Evolutionary conservation across 495 filamentous ascomycete genomes (phyloP).

Genomic region (Penicillium paxilli): DNA sequence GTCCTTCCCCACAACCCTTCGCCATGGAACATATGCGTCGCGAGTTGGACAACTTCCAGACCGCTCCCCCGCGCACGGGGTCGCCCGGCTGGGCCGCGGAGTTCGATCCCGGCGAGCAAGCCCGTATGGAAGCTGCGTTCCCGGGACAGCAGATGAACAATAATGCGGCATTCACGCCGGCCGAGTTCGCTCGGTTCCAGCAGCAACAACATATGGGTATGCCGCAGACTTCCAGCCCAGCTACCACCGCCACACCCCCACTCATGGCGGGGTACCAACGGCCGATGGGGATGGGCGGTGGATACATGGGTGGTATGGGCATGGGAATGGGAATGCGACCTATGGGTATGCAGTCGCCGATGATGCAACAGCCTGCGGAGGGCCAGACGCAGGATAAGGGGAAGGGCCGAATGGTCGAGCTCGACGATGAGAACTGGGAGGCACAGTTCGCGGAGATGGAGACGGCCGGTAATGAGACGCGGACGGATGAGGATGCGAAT

Average conservation of each 20-base stretch:
- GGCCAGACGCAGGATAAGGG: constrained; percentile 66
- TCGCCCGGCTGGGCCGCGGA: constrained; percentile 70
- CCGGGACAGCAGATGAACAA: constrained; percentile 50
- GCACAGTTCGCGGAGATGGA: constrained; percentile 91
- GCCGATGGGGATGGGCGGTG: constrained; percentile 58
- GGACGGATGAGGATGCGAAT: constrained; percentile 67
- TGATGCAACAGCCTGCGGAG: constrained; percentile 52
- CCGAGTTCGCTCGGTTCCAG: constrained; percentile 85
- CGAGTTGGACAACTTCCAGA: constrained; percentile 61
- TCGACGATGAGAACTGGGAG: constrained; percentile 94
- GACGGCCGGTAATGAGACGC: constrained; percentile 58
- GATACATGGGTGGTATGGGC: constrained; percentile 49
- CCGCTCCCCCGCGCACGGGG: constrained; percentile 54
- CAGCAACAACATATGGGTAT: constrained; percentile 60
- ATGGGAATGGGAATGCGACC: constrained; percentile 50
- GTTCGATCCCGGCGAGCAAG: constrained; percentile 66
- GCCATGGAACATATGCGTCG: constrained; percentile 70
- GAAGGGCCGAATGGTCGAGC: constrained; percentile 86
- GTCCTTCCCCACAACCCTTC: constrained; percentile 55
- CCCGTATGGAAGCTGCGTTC: constrained; percentile 79
- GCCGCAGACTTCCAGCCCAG: constrained; percentile 58
- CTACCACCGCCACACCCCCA: constrained; percentile 41
- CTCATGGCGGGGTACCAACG: constrained; percentile 58
- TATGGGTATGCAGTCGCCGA: constrained; percentile 46
- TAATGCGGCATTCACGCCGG: constrained; percentile 66